A percentile compares a stretch with the other conserved stretches of the same genome.
These are phyloP conservation scores for Emericellopsis terricola DNA, from an alignment of 495 filamentous ascomycete genomes.

Conservation along the genomic window DNA sequence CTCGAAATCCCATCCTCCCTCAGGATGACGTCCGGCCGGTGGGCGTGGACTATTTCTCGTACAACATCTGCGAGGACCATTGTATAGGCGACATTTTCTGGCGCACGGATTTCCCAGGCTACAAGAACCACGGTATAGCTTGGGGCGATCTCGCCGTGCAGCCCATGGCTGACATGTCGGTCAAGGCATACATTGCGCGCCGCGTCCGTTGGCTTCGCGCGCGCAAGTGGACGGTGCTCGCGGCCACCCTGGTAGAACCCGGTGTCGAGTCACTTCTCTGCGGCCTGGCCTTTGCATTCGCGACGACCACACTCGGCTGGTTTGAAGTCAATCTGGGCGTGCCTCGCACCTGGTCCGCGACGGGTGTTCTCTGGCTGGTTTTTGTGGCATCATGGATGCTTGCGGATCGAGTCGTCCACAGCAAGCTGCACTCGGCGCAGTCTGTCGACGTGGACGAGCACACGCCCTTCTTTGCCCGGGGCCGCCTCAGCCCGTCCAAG, in stretches of 20 bases:
- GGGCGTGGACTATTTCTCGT: slow-evolving; percentile 82
- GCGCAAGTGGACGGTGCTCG: slow-evolving; percentile 79
- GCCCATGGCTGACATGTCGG: slow-evolving; percentile 67
- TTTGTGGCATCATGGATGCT: slow-evolving; percentile 53
- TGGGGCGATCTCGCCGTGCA: slow-evolving; percentile 80
- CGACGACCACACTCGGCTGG: slow-evolving; percentile 52
- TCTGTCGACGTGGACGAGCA: slow-evolving; percentile 54
- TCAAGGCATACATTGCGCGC: slow-evolving; percentile 62
- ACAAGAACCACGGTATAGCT: slow-evolving; percentile 65
- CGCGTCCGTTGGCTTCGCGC: slow-evolving; percentile 85
- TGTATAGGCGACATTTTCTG: slow-evolving; percentile 85
- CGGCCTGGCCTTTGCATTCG: slow-evolving; percentile 62
- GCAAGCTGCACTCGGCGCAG: slow-evolving; percentile 48
- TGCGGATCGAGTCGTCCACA: slow-evolving; percentile 56
- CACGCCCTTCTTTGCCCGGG: slow-evolving; percentile 54
- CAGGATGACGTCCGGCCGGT: slow-evolving; percentile 27
- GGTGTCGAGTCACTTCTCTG: slow-evolving; percentile 83
- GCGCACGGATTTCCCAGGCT: slow-evolving; percentile 39
- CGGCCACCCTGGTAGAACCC: slow-evolving; percentile 85
- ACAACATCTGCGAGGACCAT: slow-evolving; percentile 97
- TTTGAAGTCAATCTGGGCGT: slow-evolving; percentile 35
- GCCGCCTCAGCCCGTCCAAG: slow-evolving; percentile 15
- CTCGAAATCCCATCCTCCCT: slow-evolving; percentile 24
- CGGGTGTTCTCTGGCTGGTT: slow-evolving; percentile 44
- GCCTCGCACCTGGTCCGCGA: slow-evolving; percentile 48